Conservation (phyloP, 2,329 filamentous ascomycete species). For the Orbilia blumenaviensis region DNA sequence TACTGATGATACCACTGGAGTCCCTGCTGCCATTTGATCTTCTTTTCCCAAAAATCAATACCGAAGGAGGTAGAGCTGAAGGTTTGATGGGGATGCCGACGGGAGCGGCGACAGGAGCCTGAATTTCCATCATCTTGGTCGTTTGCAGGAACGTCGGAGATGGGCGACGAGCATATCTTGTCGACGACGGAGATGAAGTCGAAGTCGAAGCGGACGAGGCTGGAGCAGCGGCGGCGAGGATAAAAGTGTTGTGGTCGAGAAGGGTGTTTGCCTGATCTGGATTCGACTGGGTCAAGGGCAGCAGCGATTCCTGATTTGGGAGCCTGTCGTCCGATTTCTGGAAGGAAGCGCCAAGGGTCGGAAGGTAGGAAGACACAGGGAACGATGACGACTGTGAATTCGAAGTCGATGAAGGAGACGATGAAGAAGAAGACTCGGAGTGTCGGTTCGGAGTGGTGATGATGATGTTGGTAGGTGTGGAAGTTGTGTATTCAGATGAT, state of each 20-base stretch:
- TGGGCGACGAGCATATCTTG: slow-evolving; percentile 48
- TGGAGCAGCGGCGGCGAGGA: neutral
- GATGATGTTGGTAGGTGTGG: too few relatives aligned
- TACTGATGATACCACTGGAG: too few relatives aligned
- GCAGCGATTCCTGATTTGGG: slow-evolving; percentile 50
- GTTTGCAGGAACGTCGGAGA: slow-evolving; percentile 31
- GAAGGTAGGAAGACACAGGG: slow-evolving; percentile 26
- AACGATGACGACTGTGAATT: neutral
- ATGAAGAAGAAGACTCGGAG: too few relatives aligned
- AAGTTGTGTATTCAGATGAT: neutral
- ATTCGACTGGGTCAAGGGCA: neutral
- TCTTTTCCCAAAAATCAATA: slow-evolving; percentile 35
- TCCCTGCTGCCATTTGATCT: slow-evolving; percentile 15
- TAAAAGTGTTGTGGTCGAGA: slow-evolving; percentile 38
- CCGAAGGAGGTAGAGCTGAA: slow-evolving; percentile 25
- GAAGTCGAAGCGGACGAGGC: too few relatives aligned
- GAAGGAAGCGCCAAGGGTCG: slow-evolving; percentile 29
- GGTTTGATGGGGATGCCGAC: slow-evolving; percentile 44
- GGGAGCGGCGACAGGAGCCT: slow-evolving; percentile 42
- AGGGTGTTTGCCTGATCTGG: slow-evolving; percentile 30
- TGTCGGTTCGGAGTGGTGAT: neutral
- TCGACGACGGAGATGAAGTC: neutral
- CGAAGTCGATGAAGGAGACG: too few relatives aligned
- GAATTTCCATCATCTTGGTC: slow-evolving; percentile 47
- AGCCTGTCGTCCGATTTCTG: slow-evolving; percentile 47